Percentiles rank a stretch among this genome's conserved stretches.
These are phyloP conservation scores for Russula foetens DNA, from an alignment of 768 basidiomycete genomes.

Conservation along the genomic window DNA sequence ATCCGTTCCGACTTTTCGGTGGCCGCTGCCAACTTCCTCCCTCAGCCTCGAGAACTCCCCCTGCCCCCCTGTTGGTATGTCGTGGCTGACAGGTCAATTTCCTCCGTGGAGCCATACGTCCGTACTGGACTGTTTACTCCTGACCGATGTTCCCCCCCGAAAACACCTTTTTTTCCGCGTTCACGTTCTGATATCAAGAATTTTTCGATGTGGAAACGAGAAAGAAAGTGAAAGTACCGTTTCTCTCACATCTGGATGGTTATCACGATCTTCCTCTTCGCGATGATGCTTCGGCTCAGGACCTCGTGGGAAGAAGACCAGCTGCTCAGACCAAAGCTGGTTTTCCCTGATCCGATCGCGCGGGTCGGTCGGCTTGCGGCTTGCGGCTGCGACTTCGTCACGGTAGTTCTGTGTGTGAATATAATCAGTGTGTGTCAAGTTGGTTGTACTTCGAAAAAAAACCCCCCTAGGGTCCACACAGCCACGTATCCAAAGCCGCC, in stretches of 20 bases:
- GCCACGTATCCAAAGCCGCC: neutral
- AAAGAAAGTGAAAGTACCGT: too few relatives aligned
- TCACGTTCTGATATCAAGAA: neutral
- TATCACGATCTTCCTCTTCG: neutral
- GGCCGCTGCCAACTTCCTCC: neutral
- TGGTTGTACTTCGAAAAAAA: too few relatives aligned
- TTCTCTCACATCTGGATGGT: too few relatives aligned
- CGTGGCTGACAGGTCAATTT: slow-evolving; percentile 1
- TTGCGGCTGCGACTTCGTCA: too few relatives aligned
- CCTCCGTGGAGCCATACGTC: neutral
- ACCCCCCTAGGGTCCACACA: too few relatives aligned
- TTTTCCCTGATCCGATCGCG: neutral
- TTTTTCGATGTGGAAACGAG: neutral
- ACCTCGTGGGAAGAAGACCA: neutral
- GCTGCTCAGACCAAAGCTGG: neutral
- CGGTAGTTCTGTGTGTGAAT: too few relatives aligned
- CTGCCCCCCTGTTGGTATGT: neutral
- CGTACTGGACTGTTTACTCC: neutral
- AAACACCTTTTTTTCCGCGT: neutral
- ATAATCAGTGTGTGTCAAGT: too few relatives aligned
- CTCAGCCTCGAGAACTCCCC: neutral
- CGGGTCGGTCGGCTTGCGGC: neutral
- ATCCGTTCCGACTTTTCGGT: neutral
- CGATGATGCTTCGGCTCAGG: neutral
- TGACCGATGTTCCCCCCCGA: neutral